Evolutionary conservation across 2,329 filamentous ascomycete genomes (phyloP).

Genomic region (Monosporascus ibericus): DNA sequence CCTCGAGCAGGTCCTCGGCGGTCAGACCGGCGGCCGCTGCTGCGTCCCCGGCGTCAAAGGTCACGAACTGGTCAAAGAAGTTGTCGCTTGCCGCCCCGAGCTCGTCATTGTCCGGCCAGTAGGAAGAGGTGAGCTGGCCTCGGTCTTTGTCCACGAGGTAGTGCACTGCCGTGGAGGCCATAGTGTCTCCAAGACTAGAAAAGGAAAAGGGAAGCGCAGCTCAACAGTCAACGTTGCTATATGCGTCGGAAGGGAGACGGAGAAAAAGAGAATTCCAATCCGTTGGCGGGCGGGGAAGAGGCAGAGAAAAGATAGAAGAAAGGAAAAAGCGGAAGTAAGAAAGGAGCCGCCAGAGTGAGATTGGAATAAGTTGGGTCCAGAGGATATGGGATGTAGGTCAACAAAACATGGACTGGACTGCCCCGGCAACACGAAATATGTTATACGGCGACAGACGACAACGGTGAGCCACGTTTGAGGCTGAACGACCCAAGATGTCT

Average conservation of each 20-base stretch:
- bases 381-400: slow-evolving; percentile 24
- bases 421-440: slow-evolving; percentile 22
- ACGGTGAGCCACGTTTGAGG: slow-evolving; percentile 20
- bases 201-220: slow-evolving; percentile 11
- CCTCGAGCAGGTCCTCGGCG: slow-evolving; percentile 12
- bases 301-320: slow-evolving; percentile 4
- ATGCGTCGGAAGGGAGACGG: no score
- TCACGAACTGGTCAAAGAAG: slow-evolving; percentile 28
- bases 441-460: slow-evolving; percentile 13
- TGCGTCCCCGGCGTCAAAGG: slow-evolving; percentile 24
- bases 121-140: slow-evolving; percentile 18
- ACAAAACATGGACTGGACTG: slow-evolving; percentile 24
- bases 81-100: slow-evolving; percentile 19
- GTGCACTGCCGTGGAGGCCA: slow-evolving; percentile 25
- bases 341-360: slow-evolving; percentile 10
- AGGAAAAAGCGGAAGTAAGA: slow-evolving; percentile 4
- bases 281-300: slow-evolving; percentile 3
- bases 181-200: slow-evolving; percentile 9
- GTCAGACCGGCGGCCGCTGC: slow-evolving; percentile 7
- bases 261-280: not conserved
- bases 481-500: slow-evolving; percentile 15
- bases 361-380: slow-evolving; percentile 9
- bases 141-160: slow-evolving; percentile 26
- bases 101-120: slow-evolving; percentile 25
- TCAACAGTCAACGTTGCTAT: not conserved